A percentile compares a stretch with the other conserved stretches of the same genome.
Conservation (phyloP, 169 alveolate genomes). For the Plasmodium vivax region DNA sequence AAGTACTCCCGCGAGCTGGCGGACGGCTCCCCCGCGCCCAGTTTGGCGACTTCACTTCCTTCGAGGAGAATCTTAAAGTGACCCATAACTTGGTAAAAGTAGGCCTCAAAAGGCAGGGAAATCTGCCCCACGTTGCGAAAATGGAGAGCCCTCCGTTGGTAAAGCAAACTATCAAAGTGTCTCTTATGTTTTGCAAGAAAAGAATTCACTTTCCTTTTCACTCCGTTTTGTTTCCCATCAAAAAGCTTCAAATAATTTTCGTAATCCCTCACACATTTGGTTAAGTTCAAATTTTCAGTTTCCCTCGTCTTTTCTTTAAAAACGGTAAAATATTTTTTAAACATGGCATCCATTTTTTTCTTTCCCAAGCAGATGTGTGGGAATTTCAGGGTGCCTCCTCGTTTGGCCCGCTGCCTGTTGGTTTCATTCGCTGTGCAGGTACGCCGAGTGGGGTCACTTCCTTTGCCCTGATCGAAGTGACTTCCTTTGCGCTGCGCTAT, state of each 20-base stretch:
- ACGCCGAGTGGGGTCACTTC: neutral
- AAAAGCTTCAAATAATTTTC: conserved; percentile 15
- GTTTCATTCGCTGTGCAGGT: too few species aligned
- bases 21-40: neutral
- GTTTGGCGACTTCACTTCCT: neutral
- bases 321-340: conserved; percentile 34
- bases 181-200: neutral
- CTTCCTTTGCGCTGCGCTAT: neutral
- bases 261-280: conserved; percentile 15
- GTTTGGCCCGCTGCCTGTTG: neutral
- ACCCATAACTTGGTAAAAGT: conserved; percentile 26
- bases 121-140: conserved; percentile 2
- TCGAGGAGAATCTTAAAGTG: conserved; percentile 12
- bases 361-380: conserved; percentile 54
- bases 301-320: conserved; percentile 69
- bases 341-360: conserved; percentile 33
- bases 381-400: neutral
- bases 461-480: neutral
- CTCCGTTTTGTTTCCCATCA: conserved; percentile 9
- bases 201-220: conserved; percentile 14
- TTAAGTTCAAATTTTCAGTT: conserved; percentile 56
- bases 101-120: conserved; percentile 33
- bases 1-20: neutral
- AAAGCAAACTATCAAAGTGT: conserved; percentile 1
- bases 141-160: neutral